These are phyloP conservation scores for Saccharomycopsis capsularis DNA, from an alignment of 805 yeast species.

Conservation along the genomic window DNA sequence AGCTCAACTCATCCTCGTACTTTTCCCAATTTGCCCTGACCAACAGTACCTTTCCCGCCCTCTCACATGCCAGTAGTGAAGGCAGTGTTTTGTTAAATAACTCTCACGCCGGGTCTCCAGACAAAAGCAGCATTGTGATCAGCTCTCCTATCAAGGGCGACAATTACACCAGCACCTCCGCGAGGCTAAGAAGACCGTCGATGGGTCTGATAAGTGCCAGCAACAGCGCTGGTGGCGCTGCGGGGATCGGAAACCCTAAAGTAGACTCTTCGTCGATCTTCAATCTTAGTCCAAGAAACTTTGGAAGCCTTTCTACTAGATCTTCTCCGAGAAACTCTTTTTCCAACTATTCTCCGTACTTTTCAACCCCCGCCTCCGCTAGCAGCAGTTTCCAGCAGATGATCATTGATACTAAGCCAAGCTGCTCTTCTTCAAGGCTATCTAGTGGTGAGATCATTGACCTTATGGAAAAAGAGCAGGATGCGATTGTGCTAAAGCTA, in stretches of 20 bases:
- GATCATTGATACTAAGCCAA: not conserved
- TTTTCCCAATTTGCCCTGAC: not conserved
- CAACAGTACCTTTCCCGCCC: not conserved
- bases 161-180: constrained; percentile 2
- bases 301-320: not conserved
- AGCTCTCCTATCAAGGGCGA: not conserved
- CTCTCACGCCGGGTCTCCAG: not conserved
- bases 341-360: not conserved
- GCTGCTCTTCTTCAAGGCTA: constrained; percentile 3
- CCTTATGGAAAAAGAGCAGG: constrained; percentile 67
- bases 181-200: constrained; percentile 4
- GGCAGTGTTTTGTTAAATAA: not conserved
- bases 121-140: not conserved
- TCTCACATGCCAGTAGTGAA: not conserved
- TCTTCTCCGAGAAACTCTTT: constrained; percentile 2
- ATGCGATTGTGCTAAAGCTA: constrained; percentile 59
- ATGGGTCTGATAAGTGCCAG: not conserved
- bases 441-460: constrained; percentile 45
- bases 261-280: not conserved
- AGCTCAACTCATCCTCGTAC: not conserved
- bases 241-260: not conserved
- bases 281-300: not conserved
- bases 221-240: not conserved
- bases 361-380: not conserved
- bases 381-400: not conserved